Evolutionary conservation across 805 yeast genomes (phyloP).

Genomic region (Monosporozyma unispora): DNA sequence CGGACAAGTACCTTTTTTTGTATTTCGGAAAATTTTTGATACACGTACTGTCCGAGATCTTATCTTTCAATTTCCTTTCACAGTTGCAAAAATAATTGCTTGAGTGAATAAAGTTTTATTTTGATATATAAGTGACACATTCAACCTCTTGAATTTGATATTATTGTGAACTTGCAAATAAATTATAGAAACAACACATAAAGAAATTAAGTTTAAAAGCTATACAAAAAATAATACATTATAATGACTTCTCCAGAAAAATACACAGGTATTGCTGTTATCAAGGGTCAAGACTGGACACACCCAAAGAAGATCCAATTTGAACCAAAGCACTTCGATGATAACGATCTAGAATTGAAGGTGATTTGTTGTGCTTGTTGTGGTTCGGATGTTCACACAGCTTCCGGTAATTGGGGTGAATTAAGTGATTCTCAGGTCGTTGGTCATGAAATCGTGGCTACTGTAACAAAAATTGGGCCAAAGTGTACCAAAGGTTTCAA

Average conservation of each 20-base stretch:
- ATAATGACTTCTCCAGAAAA: slow-evolving; percentile 25
- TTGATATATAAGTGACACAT: too few relatives aligned
- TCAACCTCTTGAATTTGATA: too few relatives aligned
- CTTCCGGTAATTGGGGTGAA: slow-evolving; percentile 19
- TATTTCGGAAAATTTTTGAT: too few relatives aligned
- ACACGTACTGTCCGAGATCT: too few relatives aligned
- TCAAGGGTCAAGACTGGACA: slow-evolving; percentile 43
- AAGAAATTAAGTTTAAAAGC: too few relatives aligned
- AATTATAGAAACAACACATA: too few relatives aligned
- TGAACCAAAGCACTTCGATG: slow-evolving; percentile 39
- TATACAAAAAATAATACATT: too few relatives aligned
- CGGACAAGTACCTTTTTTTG: too few relatives aligned
- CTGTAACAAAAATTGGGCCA: slow-evolving; percentile 52
- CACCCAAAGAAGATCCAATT: slow-evolving; percentile 43
- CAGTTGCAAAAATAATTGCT: too few relatives aligned
- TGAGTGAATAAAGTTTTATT: too few relatives aligned
- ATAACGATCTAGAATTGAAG: slow-evolving; percentile 45
- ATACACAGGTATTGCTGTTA: slow-evolving; percentile 53
- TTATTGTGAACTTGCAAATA: too few relatives aligned
- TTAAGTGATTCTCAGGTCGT: slow-evolving; percentile 35
- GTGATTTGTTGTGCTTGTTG: slow-evolving; percentile 58
- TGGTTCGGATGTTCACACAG: slow-evolving; percentile 44
- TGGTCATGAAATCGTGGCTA: slow-evolving; percentile 63
- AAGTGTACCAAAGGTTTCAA: slow-evolving; percentile 38
- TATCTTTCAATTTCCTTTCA: too few relatives aligned